phyloP scores from a whole-genome alignment of 768 basidiomycete genomes.

The Lactarius akahatsu region DNA sequence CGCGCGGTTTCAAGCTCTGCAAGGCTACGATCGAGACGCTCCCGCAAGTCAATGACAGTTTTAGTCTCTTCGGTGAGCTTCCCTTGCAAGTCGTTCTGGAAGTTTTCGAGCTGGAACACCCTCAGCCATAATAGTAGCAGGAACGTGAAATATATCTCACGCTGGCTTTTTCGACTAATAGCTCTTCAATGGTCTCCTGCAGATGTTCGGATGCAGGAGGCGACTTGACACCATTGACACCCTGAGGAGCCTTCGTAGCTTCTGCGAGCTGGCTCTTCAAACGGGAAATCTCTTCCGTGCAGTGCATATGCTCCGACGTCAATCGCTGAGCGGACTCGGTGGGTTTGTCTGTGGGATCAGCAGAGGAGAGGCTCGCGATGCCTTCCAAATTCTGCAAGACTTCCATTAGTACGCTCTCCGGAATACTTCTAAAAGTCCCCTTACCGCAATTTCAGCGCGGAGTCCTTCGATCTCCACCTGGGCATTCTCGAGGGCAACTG shows the following conservation, averaged over 20 bases:
- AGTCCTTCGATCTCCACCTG: slow-evolving; percentile 82
- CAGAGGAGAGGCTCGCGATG: slow-evolving; percentile 34
- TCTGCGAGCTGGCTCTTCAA: slow-evolving; percentile 51
- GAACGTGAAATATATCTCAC: slow-evolving; percentile 7
- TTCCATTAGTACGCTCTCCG: slow-evolving; percentile 2
- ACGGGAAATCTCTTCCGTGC: slow-evolving; percentile 54
- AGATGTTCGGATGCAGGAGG: slow-evolving; percentile 6
- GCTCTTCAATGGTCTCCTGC: slow-evolving; percentile 23
- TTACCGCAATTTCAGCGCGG: slow-evolving; percentile 73
- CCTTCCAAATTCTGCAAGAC: slow-evolving; percentile 61
- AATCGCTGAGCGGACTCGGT: slow-evolving; percentile 49
- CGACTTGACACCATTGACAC: slow-evolving; percentile 23
- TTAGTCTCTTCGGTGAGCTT: slow-evolving; percentile 24
- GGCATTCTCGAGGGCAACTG: slow-evolving; percentile 83
- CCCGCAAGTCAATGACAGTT: slow-evolving; percentile 29
- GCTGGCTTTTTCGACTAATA: slow-evolving; percentile 18
- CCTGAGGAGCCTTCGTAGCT: slow-evolving; percentile 35
- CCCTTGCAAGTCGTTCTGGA: slow-evolving; percentile 11
- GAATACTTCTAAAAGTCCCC: slow-evolving; percentile 33
- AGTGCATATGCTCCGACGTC: slow-evolving; percentile 50
- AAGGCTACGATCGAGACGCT: slow-evolving; percentile 42
- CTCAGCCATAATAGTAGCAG: neutral
- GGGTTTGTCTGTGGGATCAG: slow-evolving; percentile 41
- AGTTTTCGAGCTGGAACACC: slow-evolving; percentile 17
- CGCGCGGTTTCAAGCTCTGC: slow-evolving; percentile 55